Evolutionary conservation across 768 basidiomycete genomes (phyloP).

Genomic region (Suillus plorans): DNA sequence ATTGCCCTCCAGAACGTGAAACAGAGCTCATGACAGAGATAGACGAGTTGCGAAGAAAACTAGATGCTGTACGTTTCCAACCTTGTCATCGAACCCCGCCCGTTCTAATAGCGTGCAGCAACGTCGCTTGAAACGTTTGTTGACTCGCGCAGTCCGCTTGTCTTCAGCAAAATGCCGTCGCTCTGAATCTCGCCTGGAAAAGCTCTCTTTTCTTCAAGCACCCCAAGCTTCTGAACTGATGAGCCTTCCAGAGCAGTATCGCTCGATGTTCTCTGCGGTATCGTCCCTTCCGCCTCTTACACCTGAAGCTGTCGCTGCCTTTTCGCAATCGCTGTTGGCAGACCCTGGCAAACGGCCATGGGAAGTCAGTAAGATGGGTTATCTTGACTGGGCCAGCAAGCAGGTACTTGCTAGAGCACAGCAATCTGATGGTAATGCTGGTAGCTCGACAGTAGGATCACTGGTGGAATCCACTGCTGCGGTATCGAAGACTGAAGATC

Average conservation of each 20-base stretch:
- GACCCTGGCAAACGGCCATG: conserved; percentile 73
- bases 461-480: conserved; percentile 18
- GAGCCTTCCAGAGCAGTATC: conserved; percentile 40
- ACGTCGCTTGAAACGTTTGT: conserved; percentile 60
- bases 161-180: conserved; percentile 47
- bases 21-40: conserved; percentile 65
- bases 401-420: conserved; percentile 45
- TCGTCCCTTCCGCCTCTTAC: conserved; percentile 49
- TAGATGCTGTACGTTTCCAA: conserved; percentile 62
- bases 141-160: conserved; percentile 49
- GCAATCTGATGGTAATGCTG: conserved; percentile 15
- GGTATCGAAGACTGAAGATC: conserved; percentile 19
- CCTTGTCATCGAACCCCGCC: background rate
- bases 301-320: conserved; percentile 37
- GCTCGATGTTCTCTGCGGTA: conserved; percentile 46
- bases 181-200: conserved; percentile 43
- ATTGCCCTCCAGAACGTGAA: conserved; percentile 54
- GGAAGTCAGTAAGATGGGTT: conserved; percentile 75
- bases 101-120: conserved; percentile 42
- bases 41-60: conserved; percentile 59
- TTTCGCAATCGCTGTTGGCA: conserved; percentile 30
- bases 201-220: conserved; percentile 44
- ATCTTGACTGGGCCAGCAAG: conserved; percentile 73
- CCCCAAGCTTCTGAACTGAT: conserved; percentile 40
- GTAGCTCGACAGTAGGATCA: conserved; percentile 22